Percentiles rank a stretch among this genome's conserved stretches.
Conservation (phyloP, 495 filamentous ascomycete species). For the Achaetomiella virescens region DNA sequence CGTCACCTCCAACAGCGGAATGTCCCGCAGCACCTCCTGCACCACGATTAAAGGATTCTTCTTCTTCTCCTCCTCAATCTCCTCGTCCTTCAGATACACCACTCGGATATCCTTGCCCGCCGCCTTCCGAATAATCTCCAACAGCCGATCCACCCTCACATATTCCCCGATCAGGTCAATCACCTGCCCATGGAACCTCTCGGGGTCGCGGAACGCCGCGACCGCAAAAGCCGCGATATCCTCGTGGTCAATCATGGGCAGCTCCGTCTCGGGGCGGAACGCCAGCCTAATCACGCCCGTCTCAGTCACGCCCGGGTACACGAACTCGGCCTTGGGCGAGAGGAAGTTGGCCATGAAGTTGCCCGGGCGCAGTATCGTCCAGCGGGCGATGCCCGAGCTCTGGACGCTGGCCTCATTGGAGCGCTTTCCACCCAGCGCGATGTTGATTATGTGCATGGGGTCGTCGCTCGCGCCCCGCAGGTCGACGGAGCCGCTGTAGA, state of each 20-base stretch:
- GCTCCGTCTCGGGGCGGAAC: slow-evolving; percentile 20
- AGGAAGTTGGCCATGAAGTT: slow-evolving; percentile 50
- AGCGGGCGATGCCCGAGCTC: slow-evolving; percentile 30
- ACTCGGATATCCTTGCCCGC: slow-evolving; percentile 31
- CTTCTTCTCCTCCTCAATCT: slow-evolving; percentile 24
- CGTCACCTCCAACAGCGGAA: slow-evolving; percentile 27
- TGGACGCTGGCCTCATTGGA: slow-evolving; percentile 32
- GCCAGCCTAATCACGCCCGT: slow-evolving; percentile 26
- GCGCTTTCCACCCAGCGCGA: slow-evolving; percentile 30
- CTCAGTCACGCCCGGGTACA: slow-evolving; percentile 35
- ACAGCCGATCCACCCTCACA: slow-evolving; percentile 26
- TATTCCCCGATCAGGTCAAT: slow-evolving; percentile 39
- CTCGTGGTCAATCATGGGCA: slow-evolving; percentile 40
- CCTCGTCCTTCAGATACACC: slow-evolving; percentile 35
- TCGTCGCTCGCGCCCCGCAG: slow-evolving; percentile 14
- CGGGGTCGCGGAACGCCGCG: slow-evolving; percentile 38
- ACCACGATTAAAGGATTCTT: slow-evolving; percentile 23
- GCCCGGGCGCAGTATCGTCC: slow-evolving; percentile 41
- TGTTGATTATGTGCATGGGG: slow-evolving; percentile 27
- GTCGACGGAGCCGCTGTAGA: slow-evolving; percentile 37
- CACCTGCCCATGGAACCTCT: slow-evolving; percentile 31
- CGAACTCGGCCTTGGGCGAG: slow-evolving; percentile 22
- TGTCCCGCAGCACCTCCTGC: slow-evolving; percentile 19
- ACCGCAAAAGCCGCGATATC: slow-evolving; percentile 46
- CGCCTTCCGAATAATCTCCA: slow-evolving; percentile 27